Base-by-base conservation (phyloP, 164 flowering plant species). In the Litsea cubeba region DNA sequence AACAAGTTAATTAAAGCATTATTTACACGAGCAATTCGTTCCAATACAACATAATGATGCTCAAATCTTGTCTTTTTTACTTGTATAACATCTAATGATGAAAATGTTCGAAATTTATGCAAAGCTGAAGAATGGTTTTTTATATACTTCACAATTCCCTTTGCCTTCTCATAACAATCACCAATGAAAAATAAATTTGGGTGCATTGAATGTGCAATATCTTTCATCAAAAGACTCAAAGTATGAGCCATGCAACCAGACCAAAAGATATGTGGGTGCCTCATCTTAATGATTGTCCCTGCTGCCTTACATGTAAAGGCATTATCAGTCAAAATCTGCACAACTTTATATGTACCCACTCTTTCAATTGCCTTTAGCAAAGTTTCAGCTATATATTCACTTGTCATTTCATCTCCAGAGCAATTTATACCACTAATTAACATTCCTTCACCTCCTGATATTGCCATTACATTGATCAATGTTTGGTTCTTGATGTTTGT, bases 201-300 rank as follows among this genome's bases (percentile, higher is more conserved):
- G 17, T 73, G 57, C n/a, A 14, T 69, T 8, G 76, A 77, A 2
- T 74, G 46, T 28, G 40, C 68, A 35, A 79, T 69, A 69, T 77
- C 86, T 32, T 79, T 81, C 12, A 79, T 63, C 22, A 24, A 81
- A 54, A 79, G 46, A 68, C 79, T 81, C 35, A 81, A 54, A 30
- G 79, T 69, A 68, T 81, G 82, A 25, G 79, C 78, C 51, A 77
- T 74, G 71, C 81, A 79, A 64, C 74, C 76, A 28, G 79, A 79
- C 86, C 81, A 83, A 76, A 83, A 79, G 2, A 81, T 77, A 68
- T 81, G 79, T 18, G 73, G 75, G 49, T 81, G 54, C 64, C 63
- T 77, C 65, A 30, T 73, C 50, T 76, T 70, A 50, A 83, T 67
- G 15, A 75, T 68, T 14, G 35, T 65, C 24, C 82, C 75, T 1